Conservation (phyloP, 306 rosid genomes). For the Coriaria nepalensis region DNA sequence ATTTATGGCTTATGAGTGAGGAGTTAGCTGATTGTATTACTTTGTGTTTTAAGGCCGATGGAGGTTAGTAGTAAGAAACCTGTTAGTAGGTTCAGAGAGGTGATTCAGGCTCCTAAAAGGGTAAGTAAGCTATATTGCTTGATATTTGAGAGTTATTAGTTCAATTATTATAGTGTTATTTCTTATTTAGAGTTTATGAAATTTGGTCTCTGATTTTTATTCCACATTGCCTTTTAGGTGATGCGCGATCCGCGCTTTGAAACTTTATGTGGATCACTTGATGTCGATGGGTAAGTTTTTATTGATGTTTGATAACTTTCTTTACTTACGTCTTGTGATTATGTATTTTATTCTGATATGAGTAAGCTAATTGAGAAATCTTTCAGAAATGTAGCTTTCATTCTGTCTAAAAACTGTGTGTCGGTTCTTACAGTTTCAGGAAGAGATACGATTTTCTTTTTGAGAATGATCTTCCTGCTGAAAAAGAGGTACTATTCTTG, state of each 20-base stretch:
- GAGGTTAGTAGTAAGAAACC: constrained; percentile 81
- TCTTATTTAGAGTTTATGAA: background rate
- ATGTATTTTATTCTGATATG: no score
- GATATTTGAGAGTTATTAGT: background rate
- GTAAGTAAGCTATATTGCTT: constrained; percentile 22
- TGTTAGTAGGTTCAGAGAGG: constrained; percentile 55
- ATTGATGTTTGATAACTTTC: background rate
- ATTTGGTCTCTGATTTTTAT: background rate
- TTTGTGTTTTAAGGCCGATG: constrained; percentile 59
- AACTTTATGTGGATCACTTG: constrained; percentile 49
- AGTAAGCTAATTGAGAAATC: background rate
- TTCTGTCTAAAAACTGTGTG: background rate
- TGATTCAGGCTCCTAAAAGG: constrained; percentile 66
- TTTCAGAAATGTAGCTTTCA: background rate
- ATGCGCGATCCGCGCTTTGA: constrained; percentile 75
- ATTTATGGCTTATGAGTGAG: background rate
- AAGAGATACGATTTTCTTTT: constrained; percentile 55
- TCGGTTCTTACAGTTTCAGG: constrained; percentile 50
- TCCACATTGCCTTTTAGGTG: constrained; percentile 30
- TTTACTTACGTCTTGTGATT: background rate
- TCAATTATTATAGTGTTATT: background rate
- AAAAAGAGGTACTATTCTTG: constrained; percentile 32
- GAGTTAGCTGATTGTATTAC: constrained; percentile 7
- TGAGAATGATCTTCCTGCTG: constrained; percentile 22
- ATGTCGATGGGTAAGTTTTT: constrained; percentile 47